Base-by-base conservation (phyloP, 257 asterid genomes). In the Solanum piurae region DNA sequence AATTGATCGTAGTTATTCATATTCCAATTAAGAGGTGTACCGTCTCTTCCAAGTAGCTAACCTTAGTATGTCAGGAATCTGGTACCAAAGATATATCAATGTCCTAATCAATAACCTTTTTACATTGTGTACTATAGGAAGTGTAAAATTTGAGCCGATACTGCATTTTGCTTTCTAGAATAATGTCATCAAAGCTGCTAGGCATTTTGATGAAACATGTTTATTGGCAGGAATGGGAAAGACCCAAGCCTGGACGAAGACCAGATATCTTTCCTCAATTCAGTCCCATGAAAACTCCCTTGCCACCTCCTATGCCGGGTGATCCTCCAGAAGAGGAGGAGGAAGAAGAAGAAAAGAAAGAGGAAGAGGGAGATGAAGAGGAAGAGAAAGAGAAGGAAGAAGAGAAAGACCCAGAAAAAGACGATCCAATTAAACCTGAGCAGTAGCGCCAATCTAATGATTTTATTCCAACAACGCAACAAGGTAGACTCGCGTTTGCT, bases 241-340 rank as follows among this genome's bases (percentile, higher is more conserved):
- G 88, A 40, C 88, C 88, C 4, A 86, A 73, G 73, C 84, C 88
- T 1, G 88, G 88, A 11, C 84, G 84, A 58, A 86, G 88, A 86
- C 84, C 88, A 0, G 98, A 96, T 87, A 93, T 96, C 46, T 93
- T 96, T 36, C 99, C 98, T 9, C 96, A 94, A 89, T 96, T 96
- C 93, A 95, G 98, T 89, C 99, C 99, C 13, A 94, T 94, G 98
- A 96, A 95, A 91, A 96, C 99, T 86, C 98, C 98, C 29, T 90
- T 86, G 74, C 88, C 88, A 21, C 88, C 74, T 73, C 88, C 88
- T 46, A 40, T 86, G 69, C 88, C 88, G 0, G 88, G 66, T n/a
- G 88, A 86, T 86, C 88, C 94, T 89, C 93, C 92, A 1, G 93
- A 93, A 88, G 96, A 95, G 89, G 98, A 95, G 6, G 99, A 96